Conservation (phyloP, 1,284 basidiomycete genomes). For the Ganoderma boninense region DNA sequence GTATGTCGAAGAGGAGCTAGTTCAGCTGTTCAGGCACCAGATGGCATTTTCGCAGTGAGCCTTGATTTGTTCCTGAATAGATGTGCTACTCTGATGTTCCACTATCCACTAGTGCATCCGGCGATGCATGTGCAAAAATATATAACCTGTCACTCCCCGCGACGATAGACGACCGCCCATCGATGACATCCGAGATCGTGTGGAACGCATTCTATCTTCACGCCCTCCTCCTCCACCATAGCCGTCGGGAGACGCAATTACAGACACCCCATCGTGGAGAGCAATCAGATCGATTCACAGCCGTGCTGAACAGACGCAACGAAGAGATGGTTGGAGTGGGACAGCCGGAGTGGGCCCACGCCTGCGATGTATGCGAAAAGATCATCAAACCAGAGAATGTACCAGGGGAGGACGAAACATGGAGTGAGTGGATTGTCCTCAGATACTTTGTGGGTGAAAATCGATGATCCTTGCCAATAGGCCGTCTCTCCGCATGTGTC, state of each 20-base stretch:
- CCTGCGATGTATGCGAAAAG: slow-evolving; percentile 32
- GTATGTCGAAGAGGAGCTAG: background rate
- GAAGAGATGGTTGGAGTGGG: background rate
- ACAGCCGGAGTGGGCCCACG: slow-evolving; percentile 27
- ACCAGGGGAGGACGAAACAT: background rate
- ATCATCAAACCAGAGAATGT: background rate
- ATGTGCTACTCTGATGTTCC: too few relatives aligned
- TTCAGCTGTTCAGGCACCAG: background rate
- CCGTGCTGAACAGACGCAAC: background rate
- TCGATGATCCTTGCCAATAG: background rate
- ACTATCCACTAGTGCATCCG: background rate
- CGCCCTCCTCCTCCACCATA: background rate
- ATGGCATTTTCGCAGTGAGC: background rate
- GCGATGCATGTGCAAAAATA: background rate
- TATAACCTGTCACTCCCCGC: background rate
- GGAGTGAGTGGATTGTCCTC: too few relatives aligned
- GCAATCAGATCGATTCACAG: background rate
- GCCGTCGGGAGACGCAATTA: background rate
- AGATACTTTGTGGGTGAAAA: too few relatives aligned
- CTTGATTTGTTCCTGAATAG: too few relatives aligned
- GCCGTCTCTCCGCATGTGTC: slow-evolving; percentile 32
- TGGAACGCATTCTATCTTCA: slow-evolving; percentile 7
- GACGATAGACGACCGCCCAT: background rate
- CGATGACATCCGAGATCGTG: background rate
- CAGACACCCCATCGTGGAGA: background rate